phyloP scores from a whole-genome alignment of 176 grass and related monocot species.

The Thinopyrum elongatum region DNA sequence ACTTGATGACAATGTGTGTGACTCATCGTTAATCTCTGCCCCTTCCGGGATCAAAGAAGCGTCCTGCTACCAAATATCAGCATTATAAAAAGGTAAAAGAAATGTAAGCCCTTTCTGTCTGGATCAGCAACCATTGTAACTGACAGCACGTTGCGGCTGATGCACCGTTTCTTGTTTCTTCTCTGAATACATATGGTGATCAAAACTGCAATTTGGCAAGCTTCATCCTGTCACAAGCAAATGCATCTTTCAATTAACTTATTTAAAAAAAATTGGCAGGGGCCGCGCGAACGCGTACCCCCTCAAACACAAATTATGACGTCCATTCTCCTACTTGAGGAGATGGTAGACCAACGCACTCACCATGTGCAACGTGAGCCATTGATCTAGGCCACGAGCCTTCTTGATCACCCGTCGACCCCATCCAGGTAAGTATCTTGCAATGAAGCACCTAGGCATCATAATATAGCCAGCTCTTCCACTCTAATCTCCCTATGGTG shows the following conservation, averaged over 20 bases:
- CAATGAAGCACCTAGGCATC: not conserved
- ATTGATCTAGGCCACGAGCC: not conserved
- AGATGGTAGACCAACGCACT: constrained; percentile 32
- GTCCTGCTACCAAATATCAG: not conserved
- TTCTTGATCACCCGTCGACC: not conserved
- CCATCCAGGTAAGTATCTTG: not conserved
- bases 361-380: not conserved
- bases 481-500: not conserved
- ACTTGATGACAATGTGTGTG: not conserved
- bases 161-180: too few species aligned
- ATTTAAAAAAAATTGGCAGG: too few species aligned
- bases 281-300: constrained; percentile 63
- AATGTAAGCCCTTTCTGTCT: too few species aligned
- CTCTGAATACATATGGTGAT: too few species aligned
- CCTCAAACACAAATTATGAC: constrained; percentile 63
- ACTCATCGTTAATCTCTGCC: not conserved
- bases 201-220: too few species aligned
- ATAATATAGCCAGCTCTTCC: not conserved
- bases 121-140: not conserved
- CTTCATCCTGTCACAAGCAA: too few species aligned
- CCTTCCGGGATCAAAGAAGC: constrained; percentile 2
- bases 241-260: too few species aligned
- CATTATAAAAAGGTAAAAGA: not conserved
- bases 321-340: constrained; percentile 46
- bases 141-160: not conserved